Evolutionary conservation across 345 rosid species (phyloP), one percentile per base, ranked within the genome.

Genomic region (Crucihimalaya himalaica): DNA sequence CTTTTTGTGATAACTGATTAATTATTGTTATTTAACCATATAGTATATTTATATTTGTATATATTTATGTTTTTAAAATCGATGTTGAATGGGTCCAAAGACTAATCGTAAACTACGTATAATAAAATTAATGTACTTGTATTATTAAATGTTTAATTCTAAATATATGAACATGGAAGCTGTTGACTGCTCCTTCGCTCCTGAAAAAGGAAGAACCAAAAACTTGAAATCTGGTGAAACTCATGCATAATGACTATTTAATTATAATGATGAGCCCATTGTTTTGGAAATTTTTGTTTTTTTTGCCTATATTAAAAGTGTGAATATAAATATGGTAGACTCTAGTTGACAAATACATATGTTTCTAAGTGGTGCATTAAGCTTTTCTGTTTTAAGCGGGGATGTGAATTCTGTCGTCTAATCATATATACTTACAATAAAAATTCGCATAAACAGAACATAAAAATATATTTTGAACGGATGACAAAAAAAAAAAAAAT

Each of bases 1-100:
- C 80, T 46, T 77, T 70, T 55, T 64, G 80, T 23, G 66, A 19
- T 37, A 47, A 35, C 12, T 70, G 14, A 46, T 70, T 55, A 76
- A 63, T 29, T 63, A 70, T 42, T 68, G 52, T 8, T 48, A 32
- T 5, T 32, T 2, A 32, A 19, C 8, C 13, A 16, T 10, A 28
- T 54, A 51, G 1, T 27, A 16, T 12, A 19, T 35, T 35, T 35
- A 10, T 35, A 4, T 8, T 29, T 23, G 28, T 47, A 8, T 37
- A 10, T 52, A 46, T 25, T 59, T 13, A 12, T 48, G 19, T 61
- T 15, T 1, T 10, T 9, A 7, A 59, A 42, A 12, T 60, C 37
- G 63, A 53, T 68, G 64, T 52, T 21, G 64, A 75, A 62, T 53
- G 39, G 6, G 64, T 43, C 58, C 63, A 68, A 61, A 57, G 16